Conservation (phyloP, 805 yeast species). For the Nakazawaea pomicola region DNA sequence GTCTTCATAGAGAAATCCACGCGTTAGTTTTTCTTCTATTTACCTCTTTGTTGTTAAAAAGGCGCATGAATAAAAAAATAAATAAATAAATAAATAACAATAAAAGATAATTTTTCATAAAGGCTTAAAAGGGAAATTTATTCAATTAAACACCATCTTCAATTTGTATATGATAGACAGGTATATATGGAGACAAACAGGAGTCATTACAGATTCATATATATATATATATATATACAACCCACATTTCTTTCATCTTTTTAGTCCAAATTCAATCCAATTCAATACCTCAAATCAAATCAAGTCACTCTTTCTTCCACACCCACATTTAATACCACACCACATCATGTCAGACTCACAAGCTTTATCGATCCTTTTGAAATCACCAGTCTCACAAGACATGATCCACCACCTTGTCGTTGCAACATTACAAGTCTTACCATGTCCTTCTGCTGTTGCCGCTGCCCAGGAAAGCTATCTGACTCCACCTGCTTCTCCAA, state of each 20-base stretch:
- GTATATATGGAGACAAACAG: no score
- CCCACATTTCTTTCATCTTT: neutral
- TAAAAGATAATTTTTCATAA: no score
- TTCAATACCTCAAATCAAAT: neutral
- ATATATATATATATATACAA: no score
- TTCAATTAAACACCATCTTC: neutral
- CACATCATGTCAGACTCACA: slow-evolving; percentile 46
- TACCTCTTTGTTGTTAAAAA: neutral
- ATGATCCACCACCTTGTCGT: slow-evolving; percentile 69
- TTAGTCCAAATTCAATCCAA: no score
- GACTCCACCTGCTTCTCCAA: slow-evolving; percentile 18
- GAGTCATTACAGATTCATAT: neutral
- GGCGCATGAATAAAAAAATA: neutral
- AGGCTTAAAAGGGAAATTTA: slow-evolving; percentile 2
- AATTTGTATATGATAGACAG: no score
- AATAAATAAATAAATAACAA: no score
- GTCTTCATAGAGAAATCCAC: neutral
- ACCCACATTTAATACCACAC: no score
- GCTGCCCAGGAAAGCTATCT: slow-evolving; percentile 30
- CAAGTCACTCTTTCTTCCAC: neutral
- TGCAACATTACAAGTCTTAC: slow-evolving; percentile 60
- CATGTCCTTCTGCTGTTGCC: slow-evolving; percentile 30
- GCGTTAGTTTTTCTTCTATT: no score
- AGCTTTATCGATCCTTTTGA: slow-evolving; percentile 55
- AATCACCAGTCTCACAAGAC: slow-evolving; percentile 67